Evolutionary conservation across 257 asterid species (phyloP).

Genomic region (Haberlea rhodopensis): DNA sequence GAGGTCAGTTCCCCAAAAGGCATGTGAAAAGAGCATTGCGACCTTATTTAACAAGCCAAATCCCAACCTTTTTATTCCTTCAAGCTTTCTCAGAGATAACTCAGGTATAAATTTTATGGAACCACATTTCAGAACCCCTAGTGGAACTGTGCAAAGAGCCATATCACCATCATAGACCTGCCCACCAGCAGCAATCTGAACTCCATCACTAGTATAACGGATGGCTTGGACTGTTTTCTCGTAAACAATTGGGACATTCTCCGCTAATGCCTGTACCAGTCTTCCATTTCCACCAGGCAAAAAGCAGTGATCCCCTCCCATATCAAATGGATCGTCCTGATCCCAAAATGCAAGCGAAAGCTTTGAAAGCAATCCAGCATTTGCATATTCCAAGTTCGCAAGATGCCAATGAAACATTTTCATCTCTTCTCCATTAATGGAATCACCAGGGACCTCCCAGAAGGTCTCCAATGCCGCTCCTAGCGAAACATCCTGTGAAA

Average conservation of each 20-base stretch:
- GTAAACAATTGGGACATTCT: slow-evolving; percentile 72
- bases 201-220: slow-evolving; percentile 79
- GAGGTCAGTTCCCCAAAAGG: slow-evolving; percentile 92
- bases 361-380: slow-evolving; percentile 80
- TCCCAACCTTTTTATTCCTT: slow-evolving; percentile 85
- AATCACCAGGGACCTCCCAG: slow-evolving; percentile 45
- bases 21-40: slow-evolving; percentile 85
- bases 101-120: slow-evolving; percentile 86
- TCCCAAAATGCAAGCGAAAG: slow-evolving; percentile 99
- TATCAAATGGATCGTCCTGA: slow-evolving; percentile 98
- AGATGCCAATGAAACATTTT: slow-evolving; percentile 89
- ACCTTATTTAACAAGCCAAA: slow-evolving; percentile 95
- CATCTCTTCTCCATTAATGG: slow-evolving; percentile 62
- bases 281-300: slow-evolving; percentile 90
- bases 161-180: slow-evolving; percentile 78
- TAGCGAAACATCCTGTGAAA: slow-evolving; percentile 88
- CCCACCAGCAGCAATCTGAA: slow-evolving; percentile 77
- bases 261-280: slow-evolving; percentile 70
- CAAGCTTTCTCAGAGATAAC: slow-evolving; percentile 95
- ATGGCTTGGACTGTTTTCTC: slow-evolving; percentile 76
- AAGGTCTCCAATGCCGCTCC: slow-evolving; percentile 95
- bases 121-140: slow-evolving; percentile 85
- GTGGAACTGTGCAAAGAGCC: slow-evolving; percentile 92
- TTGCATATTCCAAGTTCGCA: slow-evolving; percentile 92
- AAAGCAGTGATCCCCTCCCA: slow-evolving; percentile 99